Evolutionary conservation across 768 basidiomycete species (phyloP).

Genomic region (Boletus rufocinnamomeus): DNA sequence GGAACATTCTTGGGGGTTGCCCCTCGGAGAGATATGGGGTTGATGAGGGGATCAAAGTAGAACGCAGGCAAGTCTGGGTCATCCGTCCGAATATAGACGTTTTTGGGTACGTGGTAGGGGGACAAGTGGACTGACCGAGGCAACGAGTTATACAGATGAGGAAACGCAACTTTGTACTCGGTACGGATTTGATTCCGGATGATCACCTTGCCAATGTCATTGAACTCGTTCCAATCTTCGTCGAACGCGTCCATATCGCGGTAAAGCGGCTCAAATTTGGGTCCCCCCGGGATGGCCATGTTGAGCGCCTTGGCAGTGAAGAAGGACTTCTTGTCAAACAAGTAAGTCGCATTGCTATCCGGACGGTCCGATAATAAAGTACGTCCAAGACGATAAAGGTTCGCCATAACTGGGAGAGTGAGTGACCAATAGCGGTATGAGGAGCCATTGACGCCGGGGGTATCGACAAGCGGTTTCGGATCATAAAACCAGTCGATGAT

Average conservation of each 20-base stretch:
- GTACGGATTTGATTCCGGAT: slow-evolving; percentile 98
- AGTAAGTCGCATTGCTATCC: slow-evolving; percentile 86
- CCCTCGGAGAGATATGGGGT: slow-evolving; percentile 92
- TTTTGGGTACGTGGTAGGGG: slow-evolving; percentile 92
- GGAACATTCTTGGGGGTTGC: slow-evolving; percentile 81
- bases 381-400: slow-evolving; percentile 92
- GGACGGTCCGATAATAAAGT: slow-evolving; percentile 92
- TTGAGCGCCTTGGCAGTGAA: slow-evolving; percentile 98
- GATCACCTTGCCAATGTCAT: slow-evolving; percentile 99
- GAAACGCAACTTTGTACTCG: slow-evolving; percentile 99
- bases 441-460: slow-evolving; percentile 86
- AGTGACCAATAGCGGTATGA: slow-evolving; percentile 95
- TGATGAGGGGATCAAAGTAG: slow-evolving; percentile 98
- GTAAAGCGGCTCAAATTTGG: slow-evolving; percentile 97
- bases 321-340: slow-evolving; percentile 97
- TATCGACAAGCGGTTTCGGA: slow-evolving; percentile 90
- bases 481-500: slow-evolving; percentile 99
- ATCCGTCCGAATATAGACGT: slow-evolving; percentile 98
- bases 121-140: slow-evolving; percentile 93
- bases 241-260: slow-evolving; percentile 97
- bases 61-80: slow-evolving; percentile 99
- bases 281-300: slow-evolving; percentile 96
- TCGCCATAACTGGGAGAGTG: slow-evolving; percentile 93
- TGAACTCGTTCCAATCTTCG: slow-evolving; percentile 99
- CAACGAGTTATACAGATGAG: slow-evolving; percentile 96